Percentiles rank a stretch among this genome's conserved stretches.
phyloP scores from a whole-genome alignment of 2,329 filamentous ascomycete species.

The Penicillium sp. region DNA sequence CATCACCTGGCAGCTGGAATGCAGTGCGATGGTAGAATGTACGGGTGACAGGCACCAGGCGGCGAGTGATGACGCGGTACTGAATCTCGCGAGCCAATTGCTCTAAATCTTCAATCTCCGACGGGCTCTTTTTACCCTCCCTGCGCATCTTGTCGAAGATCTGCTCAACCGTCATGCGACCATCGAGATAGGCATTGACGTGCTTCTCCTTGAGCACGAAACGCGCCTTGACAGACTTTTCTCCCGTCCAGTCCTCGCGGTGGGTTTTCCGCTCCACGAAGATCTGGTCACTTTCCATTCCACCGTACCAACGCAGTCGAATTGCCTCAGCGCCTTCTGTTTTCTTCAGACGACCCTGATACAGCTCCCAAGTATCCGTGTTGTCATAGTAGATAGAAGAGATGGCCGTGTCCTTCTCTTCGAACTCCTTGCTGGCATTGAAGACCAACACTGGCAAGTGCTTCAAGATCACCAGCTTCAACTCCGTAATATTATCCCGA shows the following conservation, averaged over 20 bases:
- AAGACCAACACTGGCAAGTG: slow-evolving; percentile 96
- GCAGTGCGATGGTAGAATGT: slow-evolving; percentile 98
- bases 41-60: slow-evolving; percentile 82
- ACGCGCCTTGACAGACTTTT: slow-evolving; percentile 97
- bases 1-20: slow-evolving; percentile 95
- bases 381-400: slow-evolving; percentile 99
- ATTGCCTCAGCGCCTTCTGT: slow-evolving; percentile 97
- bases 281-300: slow-evolving; percentile 91
- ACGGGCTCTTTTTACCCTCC: slow-evolving; percentile 89
- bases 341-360: slow-evolving; percentile 92
- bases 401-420: slow-evolving; percentile 84
- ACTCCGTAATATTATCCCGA: slow-evolving; percentile 93
- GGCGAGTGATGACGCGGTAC: slow-evolving; percentile 84
- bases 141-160: slow-evolving; percentile 97
- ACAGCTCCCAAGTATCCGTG: slow-evolving; percentile 87
- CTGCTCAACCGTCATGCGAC: slow-evolving; percentile 77
- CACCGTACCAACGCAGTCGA: slow-evolving; percentile 93
- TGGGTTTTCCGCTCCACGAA: slow-evolving; percentile 98
- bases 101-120: slow-evolving; percentile 86
- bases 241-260: slow-evolving; percentile 97
- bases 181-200: slow-evolving; percentile 83
- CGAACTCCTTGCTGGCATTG: slow-evolving; percentile 95
- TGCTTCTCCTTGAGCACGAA: slow-evolving; percentile 97
- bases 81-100: slow-evolving; percentile 88
- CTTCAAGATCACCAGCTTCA: slow-evolving; percentile 97